phyloP scores from a whole-genome alignment of 306 rosid species.

The Trifolium pratense region DNA sequence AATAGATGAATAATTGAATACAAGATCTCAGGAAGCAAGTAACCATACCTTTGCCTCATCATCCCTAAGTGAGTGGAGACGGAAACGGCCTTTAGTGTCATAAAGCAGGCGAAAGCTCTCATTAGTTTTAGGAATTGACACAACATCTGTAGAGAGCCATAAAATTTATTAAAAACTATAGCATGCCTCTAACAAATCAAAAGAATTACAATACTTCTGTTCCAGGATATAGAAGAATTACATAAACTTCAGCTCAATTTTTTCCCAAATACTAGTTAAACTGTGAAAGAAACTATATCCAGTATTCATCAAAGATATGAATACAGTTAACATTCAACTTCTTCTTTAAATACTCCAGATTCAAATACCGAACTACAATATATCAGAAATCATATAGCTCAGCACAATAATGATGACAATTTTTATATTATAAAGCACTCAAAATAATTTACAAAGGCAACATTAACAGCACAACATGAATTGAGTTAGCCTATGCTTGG shows the following conservation, averaged over 20 bases:
- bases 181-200: not conserved
- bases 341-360: not conserved
- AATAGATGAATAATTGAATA: too few relatives aligned
- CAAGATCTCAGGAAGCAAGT: not conserved
- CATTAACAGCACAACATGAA: not conserved
- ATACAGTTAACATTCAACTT: not conserved
- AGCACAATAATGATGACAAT: too few relatives aligned
- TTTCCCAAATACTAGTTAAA: not conserved
- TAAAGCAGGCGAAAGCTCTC: slow-evolving; percentile 81
- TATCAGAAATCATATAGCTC: not conserved
- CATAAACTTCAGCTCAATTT: not conserved
- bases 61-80: slow-evolving; percentile 75
- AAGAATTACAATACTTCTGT: not conserved
- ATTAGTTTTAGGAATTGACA: slow-evolving; percentile 75
- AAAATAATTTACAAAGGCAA: not conserved
- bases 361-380: not conserved
- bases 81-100: slow-evolving; percentile 80
- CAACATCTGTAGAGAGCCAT: slow-evolving; percentile 56
- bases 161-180: not conserved
- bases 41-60: slow-evolving; percentile 77
- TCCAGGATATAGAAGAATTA: not conserved
- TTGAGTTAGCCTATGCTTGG: too few relatives aligned
- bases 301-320: not conserved
- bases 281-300: not conserved
- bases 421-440: not conserved